Percentiles rank a stretch among this genome's conserved stretches.
Conservation (phyloP, 495 filamentous ascomycete species). For the Cairneyella variabilis region DNA sequence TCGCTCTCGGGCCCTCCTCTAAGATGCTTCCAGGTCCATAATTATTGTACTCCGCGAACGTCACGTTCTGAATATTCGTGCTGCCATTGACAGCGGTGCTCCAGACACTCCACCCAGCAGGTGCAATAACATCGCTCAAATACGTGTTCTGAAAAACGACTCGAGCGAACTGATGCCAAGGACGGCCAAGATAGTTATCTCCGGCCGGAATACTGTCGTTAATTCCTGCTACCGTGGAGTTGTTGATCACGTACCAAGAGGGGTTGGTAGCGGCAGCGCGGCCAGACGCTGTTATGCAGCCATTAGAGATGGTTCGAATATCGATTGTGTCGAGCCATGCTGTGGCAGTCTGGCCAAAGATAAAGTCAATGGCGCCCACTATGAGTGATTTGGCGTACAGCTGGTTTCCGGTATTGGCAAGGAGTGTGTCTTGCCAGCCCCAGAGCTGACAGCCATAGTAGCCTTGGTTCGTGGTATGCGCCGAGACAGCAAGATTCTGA, state of each 20-base stretch:
- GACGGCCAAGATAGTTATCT: slow-evolving; percentile 22
- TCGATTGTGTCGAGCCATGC: slow-evolving; percentile 23
- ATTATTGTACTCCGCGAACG: slow-evolving; percentile 28
- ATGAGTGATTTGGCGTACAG: slow-evolving; percentile 40
- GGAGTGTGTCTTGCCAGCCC: slow-evolving; percentile 48
- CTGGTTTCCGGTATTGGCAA: slow-evolving; percentile 36
- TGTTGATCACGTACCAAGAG: slow-evolving; percentile 33
- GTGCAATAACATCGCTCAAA: slow-evolving; percentile 18
- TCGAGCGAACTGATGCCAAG: slow-evolving; percentile 24
- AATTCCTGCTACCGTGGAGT: slow-evolving; percentile 16
- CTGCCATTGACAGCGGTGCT: slow-evolving; percentile 9
- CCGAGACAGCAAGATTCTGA: slow-evolving; percentile 19
- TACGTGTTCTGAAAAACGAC: slow-evolving; percentile 26
- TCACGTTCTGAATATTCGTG: slow-evolving; percentile 12
- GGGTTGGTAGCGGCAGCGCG: slow-evolving; percentile 21
- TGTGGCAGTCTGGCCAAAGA: slow-evolving; percentile 27
- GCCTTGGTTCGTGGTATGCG: slow-evolving; percentile 12
- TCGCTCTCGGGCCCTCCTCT: slow-evolving; percentile 10
- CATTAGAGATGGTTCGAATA: slow-evolving; percentile 26
- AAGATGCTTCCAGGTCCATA: slow-evolving; percentile 18
- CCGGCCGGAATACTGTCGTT: slow-evolving; percentile 16
- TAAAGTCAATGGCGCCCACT: slow-evolving; percentile 29
- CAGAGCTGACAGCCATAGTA: slow-evolving; percentile 41
- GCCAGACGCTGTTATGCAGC: slow-evolving; percentile 29
- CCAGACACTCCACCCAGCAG: slow-evolving; percentile 28